Evolutionary conservation across 495 filamentous ascomycete species (phyloP), one percentile per base, ranked within the genome.

Genomic region (Aspergillus leporis): DNA sequence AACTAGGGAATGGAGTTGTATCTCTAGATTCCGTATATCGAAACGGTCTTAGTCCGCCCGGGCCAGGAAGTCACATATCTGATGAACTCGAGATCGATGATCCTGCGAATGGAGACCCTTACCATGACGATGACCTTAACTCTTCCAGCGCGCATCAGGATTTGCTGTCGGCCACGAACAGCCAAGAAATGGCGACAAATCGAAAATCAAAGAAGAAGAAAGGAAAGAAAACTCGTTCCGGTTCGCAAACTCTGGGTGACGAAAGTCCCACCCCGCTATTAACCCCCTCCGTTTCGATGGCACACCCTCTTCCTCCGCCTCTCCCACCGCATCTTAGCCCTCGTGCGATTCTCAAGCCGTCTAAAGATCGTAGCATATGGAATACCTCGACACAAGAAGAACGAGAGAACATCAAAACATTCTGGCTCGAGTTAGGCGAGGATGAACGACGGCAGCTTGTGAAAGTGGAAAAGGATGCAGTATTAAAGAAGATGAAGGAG

Each of bases 401-500:
- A 72, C 87, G 94, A 14, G 92, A 97, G 71, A 88, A 94, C 61
- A 99, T 99, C 69, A 95, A 96, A 66, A 90, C 96, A 56, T 99
- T 98, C 74, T 99, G 94, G 94, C 81, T 99, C 34, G 92, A 91
- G n/a, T 74, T 99, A 25, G 91, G 91, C 57, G 95, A 99, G 70
- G 89, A 92, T 46, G 93, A 99, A 59, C 87, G 94, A 52, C 91
- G 93, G 61, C 91, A 90, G 5, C 78, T 99, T 40, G 93, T 99
- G 61, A 97, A 96, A 72, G 92, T 99, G 12, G 94, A 99, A 75
- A 99, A 99, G 70, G 92, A 98, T 75, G 94, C 95, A 6, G 94
- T 99, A 1, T 74, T 99, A 53, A 90, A 90, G 63, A 99, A 99
- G 77, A 99, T 99, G 94, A 98, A 99, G 77, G 95, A 99, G 72